Percentiles rank a stretch among this genome's conserved stretches.
phyloP scores from a whole-genome alignment of 106 monocot species.

The Triglochin maritima region DNA sequence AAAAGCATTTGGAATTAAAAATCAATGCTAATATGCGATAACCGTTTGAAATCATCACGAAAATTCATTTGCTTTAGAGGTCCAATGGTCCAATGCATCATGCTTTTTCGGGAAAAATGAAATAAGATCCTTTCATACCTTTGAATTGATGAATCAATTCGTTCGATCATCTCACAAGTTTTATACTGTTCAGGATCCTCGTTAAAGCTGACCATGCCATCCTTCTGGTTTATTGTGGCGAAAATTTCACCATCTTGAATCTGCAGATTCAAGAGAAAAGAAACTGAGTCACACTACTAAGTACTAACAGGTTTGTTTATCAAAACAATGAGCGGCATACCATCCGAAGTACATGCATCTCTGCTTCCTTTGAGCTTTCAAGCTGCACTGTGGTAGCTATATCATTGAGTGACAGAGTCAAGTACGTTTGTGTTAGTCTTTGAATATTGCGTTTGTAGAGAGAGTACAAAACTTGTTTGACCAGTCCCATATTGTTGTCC shows the following conservation, averaged over 20 bases:
- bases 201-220: constrained; percentile 99
- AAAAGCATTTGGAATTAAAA: no score
- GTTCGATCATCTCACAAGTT: constrained; percentile 72
- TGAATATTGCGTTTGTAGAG: constrained; percentile 94
- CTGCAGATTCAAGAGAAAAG: constrained; percentile 20
- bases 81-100: no score
- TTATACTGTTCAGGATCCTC: constrained; percentile 99
- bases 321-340: constrained; percentile 18
- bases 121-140: constrained; percentile 27
- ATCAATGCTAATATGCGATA: no score
- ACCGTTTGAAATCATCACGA: no score
- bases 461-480: constrained; percentile 85
- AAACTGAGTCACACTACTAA: background rate
- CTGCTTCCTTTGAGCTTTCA: constrained; percentile 74
- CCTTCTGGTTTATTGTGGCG: constrained; percentile 97
- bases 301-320: background rate
- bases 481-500: constrained; percentile 94
- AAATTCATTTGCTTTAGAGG: no score
- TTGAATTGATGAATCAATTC: constrained; percentile 75
- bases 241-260: constrained; percentile 97
- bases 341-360: constrained; percentile 94
- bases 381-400: constrained; percentile 82
- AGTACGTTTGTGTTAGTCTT: constrained; percentile 86
- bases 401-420: constrained; percentile 94
- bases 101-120: no score